These are phyloP conservation scores for Teratosphaeria nubilosa DNA, from an alignment of 2,329 filamentous ascomycete genomes.

Conservation along the genomic window DNA sequence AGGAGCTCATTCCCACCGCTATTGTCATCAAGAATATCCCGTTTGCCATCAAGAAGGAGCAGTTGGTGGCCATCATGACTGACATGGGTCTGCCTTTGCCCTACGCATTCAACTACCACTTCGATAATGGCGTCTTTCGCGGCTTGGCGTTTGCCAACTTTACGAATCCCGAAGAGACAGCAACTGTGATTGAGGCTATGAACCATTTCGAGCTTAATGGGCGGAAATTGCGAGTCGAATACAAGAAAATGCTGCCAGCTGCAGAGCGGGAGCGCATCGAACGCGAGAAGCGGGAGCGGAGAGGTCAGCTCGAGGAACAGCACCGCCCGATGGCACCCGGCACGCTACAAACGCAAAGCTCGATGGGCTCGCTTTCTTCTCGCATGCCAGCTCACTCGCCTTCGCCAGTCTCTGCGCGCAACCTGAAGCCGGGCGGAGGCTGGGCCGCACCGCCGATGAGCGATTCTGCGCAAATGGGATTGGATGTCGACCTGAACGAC, in stretches of 20 bases:
- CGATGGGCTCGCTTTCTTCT: slow-evolving; percentile 67
- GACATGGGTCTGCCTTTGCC: slow-evolving; percentile 87
- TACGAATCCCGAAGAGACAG: slow-evolving; percentile 87
- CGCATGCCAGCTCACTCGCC: slow-evolving; percentile 49
- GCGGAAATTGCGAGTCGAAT: slow-evolving; percentile 88
- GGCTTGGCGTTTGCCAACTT: slow-evolving; percentile 97
- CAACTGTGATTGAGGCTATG: slow-evolving; percentile 81
- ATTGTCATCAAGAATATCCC: slow-evolving; percentile 99
- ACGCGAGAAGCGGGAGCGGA: slow-evolving; percentile 88
- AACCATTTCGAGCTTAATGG: slow-evolving; percentile 95
- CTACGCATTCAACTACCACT: slow-evolving; percentile 99
- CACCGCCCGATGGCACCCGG: slow-evolving; percentile 60
- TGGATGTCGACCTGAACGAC: slow-evolving; percentile 84
- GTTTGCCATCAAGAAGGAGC: slow-evolving; percentile 95
- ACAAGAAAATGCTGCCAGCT: slow-evolving; percentile 98
- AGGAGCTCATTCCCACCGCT: slow-evolving; percentile 92
- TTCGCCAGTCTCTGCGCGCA: slow-evolving; percentile 54
- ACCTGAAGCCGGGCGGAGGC: slow-evolving; percentile 29
- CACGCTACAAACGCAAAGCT: slow-evolving; percentile 73
- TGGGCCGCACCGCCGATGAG: slow-evolving; percentile 6
- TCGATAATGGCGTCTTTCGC: slow-evolving; percentile 84
- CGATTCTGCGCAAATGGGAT: slow-evolving; percentile 10
- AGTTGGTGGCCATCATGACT: slow-evolving; percentile 85
- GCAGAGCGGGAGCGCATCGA: slow-evolving; percentile 93
- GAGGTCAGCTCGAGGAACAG: slow-evolving; percentile 93